Evolutionary conservation across 2,329 filamentous ascomycete genomes (phyloP), one percentile per base, ranked within the genome.

Genomic region (Trichoderma gracile): DNA sequence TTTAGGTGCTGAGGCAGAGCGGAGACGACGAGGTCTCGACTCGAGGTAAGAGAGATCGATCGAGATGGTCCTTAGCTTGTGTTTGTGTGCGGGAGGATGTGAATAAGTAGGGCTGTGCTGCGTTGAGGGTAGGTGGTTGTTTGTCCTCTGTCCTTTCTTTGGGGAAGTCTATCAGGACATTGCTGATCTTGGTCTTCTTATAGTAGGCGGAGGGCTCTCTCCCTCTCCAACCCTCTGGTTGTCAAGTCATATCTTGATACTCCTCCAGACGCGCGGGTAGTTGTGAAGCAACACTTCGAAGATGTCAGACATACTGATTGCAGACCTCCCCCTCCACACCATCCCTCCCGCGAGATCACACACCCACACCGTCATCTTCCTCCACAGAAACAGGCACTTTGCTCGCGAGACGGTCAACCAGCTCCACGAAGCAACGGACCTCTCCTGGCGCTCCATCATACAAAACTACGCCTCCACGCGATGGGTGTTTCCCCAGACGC

Each of bases 401-500:
- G 45, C 62, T 2, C 54, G 46, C n/a, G 46, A 45, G 23, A 21
- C 46, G 3, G 55, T 60, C 53, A 21, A 58, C 30, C 53, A 33
- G 6, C n/a, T 64, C 0, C 62, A 64, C 53, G 53, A 64, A 14
- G 53, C 54, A 2, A 64, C 62, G 5, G 62, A 64, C 17, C 45
- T 47, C 6, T 30, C 30, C 14, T 64, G 62, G 62, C 46, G 56
- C 38, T 64, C 62, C 46, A 56, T 64, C 19, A 53, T 64, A 23
- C 62, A 64, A 17, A 59, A 60, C 46, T 64, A 40, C 40, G 62
- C 62, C 12, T 64, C 62, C 21, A 56, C 46, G 3, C 23, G 62
- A n/a, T 64, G 62, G 62, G 62, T 64, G 15, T 64, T 64, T 17
- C 62, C 62, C 4, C 62, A 64, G 38, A 54, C 62, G 10, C 54